phyloP scores from a whole-genome alignment of 805 yeast species.

The Schwanniomyces pseudopolymorphus region DNA sequence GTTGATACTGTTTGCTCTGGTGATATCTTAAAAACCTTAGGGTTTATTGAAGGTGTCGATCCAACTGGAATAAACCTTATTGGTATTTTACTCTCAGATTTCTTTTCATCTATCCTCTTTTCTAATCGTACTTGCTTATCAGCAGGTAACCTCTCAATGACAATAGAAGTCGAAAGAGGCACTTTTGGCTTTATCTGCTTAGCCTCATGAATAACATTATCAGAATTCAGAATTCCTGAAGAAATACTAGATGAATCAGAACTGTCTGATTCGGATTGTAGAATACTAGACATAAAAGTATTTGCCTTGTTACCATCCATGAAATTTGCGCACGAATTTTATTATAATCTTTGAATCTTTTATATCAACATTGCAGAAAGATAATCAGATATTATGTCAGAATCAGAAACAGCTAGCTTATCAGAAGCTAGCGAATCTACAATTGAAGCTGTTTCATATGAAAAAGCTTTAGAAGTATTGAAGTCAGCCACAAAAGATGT shows the following conservation, averaged over 20 bases:
- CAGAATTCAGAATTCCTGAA: neutral
- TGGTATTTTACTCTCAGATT: constrained; percentile 32
- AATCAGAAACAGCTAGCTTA: constrained; percentile 14
- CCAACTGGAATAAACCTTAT: constrained; percentile 63
- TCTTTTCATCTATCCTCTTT: constrained; percentile 6
- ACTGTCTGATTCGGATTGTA: constrained; percentile 9
- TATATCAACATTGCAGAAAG: neutral
- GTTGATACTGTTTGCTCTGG: constrained; percentile 47
- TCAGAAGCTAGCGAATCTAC: constrained; percentile 17
- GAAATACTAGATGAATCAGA: constrained; percentile 6
- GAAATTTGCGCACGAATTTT: neutral
- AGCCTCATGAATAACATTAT: constrained; percentile 6
- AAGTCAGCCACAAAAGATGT: constrained; percentile 34
- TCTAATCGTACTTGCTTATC: constrained; percentile 9
- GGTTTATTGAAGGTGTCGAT: constrained; percentile 49
- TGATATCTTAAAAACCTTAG: constrained; percentile 51
- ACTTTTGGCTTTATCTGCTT: constrained; percentile 10
- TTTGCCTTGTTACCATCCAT: neutral
- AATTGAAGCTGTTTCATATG: constrained; percentile 23
- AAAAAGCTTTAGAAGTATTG: constrained; percentile 25
- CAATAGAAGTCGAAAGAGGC: constrained; percentile 18
- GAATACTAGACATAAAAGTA: constrained; percentile 5
- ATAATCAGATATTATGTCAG: constrained; percentile 12
- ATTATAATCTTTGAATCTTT: neutral
- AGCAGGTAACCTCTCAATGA: constrained; percentile 11